Conservation (phyloP, 345 rosid genomes). For the Excoecaria cochinchinensis region DNA sequence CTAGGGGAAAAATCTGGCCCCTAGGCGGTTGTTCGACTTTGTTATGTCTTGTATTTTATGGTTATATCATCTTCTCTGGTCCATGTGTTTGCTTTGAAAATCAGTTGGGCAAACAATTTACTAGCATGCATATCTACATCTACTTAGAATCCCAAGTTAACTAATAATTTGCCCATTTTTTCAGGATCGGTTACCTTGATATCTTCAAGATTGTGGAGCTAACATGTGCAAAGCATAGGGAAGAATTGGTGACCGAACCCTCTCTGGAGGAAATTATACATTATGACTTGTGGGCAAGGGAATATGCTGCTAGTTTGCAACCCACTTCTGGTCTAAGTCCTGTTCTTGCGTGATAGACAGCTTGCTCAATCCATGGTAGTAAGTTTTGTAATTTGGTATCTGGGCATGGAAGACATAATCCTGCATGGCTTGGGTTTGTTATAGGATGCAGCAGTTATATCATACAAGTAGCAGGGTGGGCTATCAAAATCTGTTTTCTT, state of each 20-base stretch:
- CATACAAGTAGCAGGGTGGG: not conserved
- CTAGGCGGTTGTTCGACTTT: not conserved
- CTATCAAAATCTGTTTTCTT: slow-evolving; percentile 1
- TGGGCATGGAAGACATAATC: slow-evolving; percentile 8
- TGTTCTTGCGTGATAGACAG: slow-evolving; percentile 36
- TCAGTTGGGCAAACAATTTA: not conserved
- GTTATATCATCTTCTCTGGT: not conserved
- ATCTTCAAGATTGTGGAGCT: slow-evolving; percentile 90
- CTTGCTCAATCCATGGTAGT: not conserved
- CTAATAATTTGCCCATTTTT: not conserved
- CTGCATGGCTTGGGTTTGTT: not conserved
- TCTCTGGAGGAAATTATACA: slow-evolving; percentile 87
- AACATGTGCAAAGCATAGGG: slow-evolving; percentile 71
- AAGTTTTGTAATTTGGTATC: not conserved
- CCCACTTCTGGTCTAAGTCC: slow-evolving; percentile 48
- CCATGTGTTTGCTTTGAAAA: not conserved
- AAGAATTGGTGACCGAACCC: slow-evolving; percentile 63
- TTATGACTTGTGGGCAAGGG: slow-evolving; percentile 90
- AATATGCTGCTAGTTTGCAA: slow-evolving; percentile 56
- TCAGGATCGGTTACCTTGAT: slow-evolving; percentile 86
- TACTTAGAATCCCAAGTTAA: not conserved
- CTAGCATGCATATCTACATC: not conserved
- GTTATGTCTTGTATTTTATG: not conserved
- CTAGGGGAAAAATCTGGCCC: too few relatives aligned
- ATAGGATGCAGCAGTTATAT: slow-evolving; percentile 7